Conservation (phyloP, 2,329 filamentous ascomycete species). For the Tolypocladium amazonense region DNA sequence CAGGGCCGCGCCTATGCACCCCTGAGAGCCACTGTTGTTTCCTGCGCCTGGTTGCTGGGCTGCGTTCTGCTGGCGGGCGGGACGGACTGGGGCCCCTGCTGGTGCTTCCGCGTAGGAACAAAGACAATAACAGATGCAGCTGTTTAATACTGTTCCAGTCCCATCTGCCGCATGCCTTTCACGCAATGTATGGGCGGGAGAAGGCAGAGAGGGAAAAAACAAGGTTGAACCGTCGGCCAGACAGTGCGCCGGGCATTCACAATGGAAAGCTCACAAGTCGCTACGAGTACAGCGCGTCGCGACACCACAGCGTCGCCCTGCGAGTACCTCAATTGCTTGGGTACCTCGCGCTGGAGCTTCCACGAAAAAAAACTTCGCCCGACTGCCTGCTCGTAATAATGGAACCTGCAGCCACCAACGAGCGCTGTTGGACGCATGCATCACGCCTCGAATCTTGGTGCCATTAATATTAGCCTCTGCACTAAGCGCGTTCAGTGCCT, state of each 20-base stretch:
- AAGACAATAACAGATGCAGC: not conserved
- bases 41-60: not conserved
- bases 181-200: not conserved
- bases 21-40: not conserved
- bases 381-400: constrained; percentile 2
- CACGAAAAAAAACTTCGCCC: not conserved
- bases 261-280: not conserved
- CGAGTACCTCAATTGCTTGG: too few species aligned
- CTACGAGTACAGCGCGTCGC: too few species aligned
- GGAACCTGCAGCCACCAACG: constrained; percentile 3
- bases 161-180: not conserved
- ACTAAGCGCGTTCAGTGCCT: not conserved
- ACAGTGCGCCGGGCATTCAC: not conserved
- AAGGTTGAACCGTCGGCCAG: not conserved
- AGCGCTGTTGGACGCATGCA: not conserved
- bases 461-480: not conserved
- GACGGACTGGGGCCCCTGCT: not conserved
- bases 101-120: not conserved
- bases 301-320: too few species aligned
- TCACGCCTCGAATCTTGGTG: not conserved
- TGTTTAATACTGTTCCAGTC: not conserved
- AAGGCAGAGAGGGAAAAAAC: not conserved
- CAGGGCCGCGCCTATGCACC: not conserved
- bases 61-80: not conserved
- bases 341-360: not conserved